Evolutionary conservation across 202 grass and related monocot genomes (phyloP).

Genomic region (Musa balbisiana): DNA sequence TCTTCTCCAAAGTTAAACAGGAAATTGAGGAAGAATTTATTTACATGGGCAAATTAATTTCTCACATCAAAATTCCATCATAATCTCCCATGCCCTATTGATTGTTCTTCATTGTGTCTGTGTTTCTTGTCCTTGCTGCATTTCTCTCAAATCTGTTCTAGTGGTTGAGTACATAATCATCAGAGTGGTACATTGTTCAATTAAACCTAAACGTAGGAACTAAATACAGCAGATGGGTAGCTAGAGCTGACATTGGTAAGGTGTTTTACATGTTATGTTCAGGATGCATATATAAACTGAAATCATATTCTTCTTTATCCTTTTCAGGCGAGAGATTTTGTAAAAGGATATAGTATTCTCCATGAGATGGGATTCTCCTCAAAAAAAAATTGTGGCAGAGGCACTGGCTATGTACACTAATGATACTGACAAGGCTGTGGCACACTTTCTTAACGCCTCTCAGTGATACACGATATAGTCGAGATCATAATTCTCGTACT

Average conservation of each 20-base stretch:
- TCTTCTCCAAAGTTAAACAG: not conserved
- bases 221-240: no score
- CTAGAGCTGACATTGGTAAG: no score
- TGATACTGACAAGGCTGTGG: slow-evolving; percentile 81
- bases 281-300: not conserved
- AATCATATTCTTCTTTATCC: slow-evolving; percentile 6
- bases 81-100: no score
- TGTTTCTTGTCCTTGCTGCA: no score
- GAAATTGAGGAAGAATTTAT: not conserved
- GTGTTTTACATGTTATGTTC: not conserved
- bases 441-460: slow-evolving; percentile 57
- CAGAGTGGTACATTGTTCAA: no score
- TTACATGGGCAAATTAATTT: not conserved
- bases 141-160: no score
- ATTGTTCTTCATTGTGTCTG: no score
- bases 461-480: not conserved
- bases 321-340: slow-evolving; percentile 73
- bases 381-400: slow-evolving; percentile 50
- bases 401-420: slow-evolving; percentile 87
- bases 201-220: not conserved
- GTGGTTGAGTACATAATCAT: no score
- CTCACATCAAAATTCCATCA: no score
- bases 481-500: no score
- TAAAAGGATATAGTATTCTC: slow-evolving; percentile 83
- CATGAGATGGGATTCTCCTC: slow-evolving; percentile 93